A percentile compares a stretch with the other conserved stretches of the same genome.
Conservation (phyloP, 2,329 filamentous ascomycete genomes). For the Xylariaceae sp. region DNA sequence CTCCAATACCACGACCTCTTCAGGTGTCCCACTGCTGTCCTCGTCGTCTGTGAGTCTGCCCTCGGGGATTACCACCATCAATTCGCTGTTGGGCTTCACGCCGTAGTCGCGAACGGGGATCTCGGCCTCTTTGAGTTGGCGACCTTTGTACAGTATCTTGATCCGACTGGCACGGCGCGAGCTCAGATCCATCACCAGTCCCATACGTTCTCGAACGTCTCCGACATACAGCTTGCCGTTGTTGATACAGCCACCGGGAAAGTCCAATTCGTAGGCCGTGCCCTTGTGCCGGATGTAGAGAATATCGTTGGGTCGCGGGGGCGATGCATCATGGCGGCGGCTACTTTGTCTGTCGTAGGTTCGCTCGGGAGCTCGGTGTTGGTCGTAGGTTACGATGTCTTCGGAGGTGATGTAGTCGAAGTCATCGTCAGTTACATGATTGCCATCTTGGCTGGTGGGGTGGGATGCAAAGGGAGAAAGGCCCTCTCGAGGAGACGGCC, state of each 20-base stretch:
- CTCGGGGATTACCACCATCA: constrained; percentile 58
- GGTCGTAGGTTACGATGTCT: constrained; percentile 51
- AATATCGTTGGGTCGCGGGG: constrained; percentile 66
- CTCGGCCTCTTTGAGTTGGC: constrained; percentile 63
- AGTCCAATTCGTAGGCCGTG: constrained; percentile 65
- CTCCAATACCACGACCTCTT: constrained; percentile 45
- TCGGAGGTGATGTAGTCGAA: constrained; percentile 82
- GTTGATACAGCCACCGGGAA: constrained; percentile 72
- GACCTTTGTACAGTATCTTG: constrained; percentile 72
- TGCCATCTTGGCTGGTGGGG: constrained; percentile 44
- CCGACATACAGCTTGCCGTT: constrained; percentile 67
- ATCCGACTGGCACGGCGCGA: constrained; percentile 51
- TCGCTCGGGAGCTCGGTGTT: constrained; percentile 36
- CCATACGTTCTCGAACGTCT: constrained; percentile 66
- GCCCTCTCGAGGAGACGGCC: constrained; percentile 42
- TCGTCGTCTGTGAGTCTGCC: constrained; percentile 40
- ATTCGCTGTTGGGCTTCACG: constrained; percentile 61
- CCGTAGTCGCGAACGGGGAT: constrained; percentile 57
- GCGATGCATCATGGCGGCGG: constrained; percentile 32
- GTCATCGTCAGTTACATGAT: constrained; percentile 71
- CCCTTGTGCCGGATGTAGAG: constrained; percentile 68
- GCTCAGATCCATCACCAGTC: constrained; percentile 62
- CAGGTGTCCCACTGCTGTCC: constrained; percentile 42
- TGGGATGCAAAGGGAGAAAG: constrained; percentile 52
- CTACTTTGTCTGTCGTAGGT: constrained; percentile 40